phyloP scores from a whole-genome alignment of 1,139 yeast species.

The Geotrichum siamense region DNA sequence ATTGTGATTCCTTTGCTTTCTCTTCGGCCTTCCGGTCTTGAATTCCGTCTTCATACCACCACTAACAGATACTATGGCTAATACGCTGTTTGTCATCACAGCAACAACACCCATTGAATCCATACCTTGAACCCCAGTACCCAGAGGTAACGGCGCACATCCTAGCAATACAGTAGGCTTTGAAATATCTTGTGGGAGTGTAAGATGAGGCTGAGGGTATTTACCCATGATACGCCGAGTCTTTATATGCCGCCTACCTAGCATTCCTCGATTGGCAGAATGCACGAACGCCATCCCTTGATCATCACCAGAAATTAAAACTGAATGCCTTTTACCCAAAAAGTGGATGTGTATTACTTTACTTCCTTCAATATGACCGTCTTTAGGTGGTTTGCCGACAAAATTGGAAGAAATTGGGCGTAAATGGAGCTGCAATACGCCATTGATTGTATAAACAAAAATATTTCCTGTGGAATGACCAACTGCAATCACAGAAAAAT shows the following conservation, averaged over 20 bases:
- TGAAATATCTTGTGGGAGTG: constrained; percentile 1
- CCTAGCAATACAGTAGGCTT: constrained; percentile 36
- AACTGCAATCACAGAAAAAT: constrained; percentile 45
- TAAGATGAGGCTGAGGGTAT: constrained; percentile 29
- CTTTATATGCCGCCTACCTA: constrained; percentile 43
- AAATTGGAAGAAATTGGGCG: constrained; percentile 32
- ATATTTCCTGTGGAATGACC: constrained; percentile 44
- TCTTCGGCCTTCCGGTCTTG: constrained; percentile 44
- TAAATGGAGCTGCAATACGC: constrained; percentile 24
- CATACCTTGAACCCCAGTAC: constrained; percentile 44
- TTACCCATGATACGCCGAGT: constrained; percentile 50
- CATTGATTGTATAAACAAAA: constrained; percentile 31
- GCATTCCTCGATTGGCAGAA: constrained; percentile 48
- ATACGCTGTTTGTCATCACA: constrained; percentile 46
- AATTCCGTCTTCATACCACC: constrained; percentile 51
- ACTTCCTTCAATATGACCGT: constrained; percentile 49
- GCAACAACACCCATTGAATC: constrained; percentile 58
- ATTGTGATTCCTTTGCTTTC: constrained; percentile 9
- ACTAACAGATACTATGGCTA: constrained; percentile 50
- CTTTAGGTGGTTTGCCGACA: constrained; percentile 25
- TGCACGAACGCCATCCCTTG: constrained; percentile 57
- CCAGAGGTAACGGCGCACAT: constrained; percentile 48
- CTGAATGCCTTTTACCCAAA: constrained; percentile 50
- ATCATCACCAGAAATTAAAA: constrained; percentile 52
- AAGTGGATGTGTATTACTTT: constrained; percentile 48